Conservation (phyloP, 2,329 filamentous ascomycete species). For the Neonectria hederae region DNA sequence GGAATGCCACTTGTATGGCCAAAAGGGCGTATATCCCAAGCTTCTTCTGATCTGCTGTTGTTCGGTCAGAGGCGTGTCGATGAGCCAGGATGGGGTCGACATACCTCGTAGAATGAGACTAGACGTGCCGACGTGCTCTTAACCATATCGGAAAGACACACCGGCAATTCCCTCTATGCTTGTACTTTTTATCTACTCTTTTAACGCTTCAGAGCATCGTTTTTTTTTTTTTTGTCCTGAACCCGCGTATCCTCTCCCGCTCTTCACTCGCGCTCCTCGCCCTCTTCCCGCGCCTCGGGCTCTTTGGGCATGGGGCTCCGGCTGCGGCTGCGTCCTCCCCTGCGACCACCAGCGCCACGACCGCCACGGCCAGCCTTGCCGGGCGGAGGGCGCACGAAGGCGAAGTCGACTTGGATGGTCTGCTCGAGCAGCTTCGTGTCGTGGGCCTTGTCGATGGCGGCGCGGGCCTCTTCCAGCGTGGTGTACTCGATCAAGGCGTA, state of each 20-base stretch:
- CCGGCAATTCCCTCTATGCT: slow-evolving; percentile 32
- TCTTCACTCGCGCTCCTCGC: slow-evolving; percentile 42
- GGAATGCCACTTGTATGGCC: not conserved
- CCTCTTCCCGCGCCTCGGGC: slow-evolving; percentile 40
- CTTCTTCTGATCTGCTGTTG: slow-evolving; percentile 2
- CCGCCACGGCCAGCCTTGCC: slow-evolving; percentile 54
- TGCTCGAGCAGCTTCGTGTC: slow-evolving; percentile 82
- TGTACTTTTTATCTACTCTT: not conserved
- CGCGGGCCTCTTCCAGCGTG: slow-evolving; percentile 79
- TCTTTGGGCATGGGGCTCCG: slow-evolving; percentile 56
- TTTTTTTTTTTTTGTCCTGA: not conserved
- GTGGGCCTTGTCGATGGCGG: slow-evolving; percentile 84
- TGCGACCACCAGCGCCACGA: slow-evolving; percentile 51
- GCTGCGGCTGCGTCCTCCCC: slow-evolving; percentile 59
- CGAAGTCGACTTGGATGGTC: slow-evolving; percentile 83
- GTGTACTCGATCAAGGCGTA: slow-evolving; percentile 88
- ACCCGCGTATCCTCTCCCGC: not conserved
- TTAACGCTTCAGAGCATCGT: not conserved
- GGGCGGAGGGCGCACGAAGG: slow-evolving; percentile 82
- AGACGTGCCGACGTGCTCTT: slow-evolving; percentile 42
- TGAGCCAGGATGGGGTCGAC: not conserved
- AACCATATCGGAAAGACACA: slow-evolving; percentile 29
- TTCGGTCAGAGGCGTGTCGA: slow-evolving; percentile 6
- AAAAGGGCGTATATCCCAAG: not conserved
- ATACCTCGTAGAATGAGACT: slow-evolving; percentile 42